Conservation (phyloP, 345 rosid species). For the Syzygium aqueum region DNA sequence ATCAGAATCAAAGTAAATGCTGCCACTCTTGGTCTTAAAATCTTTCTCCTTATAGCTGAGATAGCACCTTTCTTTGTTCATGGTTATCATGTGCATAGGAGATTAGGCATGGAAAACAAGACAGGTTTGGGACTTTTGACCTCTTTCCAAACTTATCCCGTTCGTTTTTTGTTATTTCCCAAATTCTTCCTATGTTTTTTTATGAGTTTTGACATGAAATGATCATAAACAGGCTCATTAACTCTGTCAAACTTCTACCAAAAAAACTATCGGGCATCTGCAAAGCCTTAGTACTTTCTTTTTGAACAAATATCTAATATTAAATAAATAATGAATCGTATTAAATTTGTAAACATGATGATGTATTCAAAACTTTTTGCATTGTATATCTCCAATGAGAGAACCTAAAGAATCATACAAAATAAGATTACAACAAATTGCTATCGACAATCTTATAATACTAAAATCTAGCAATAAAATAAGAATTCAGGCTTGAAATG, state of each 20-base stretch:
- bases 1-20: background rate
- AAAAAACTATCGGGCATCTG: background rate
- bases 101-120: background rate
- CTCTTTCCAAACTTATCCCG: background rate
- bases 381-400: background rate
- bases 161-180: background rate
- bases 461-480: background rate
- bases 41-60: background rate
- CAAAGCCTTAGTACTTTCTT: background rate
- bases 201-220: background rate
- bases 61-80: background rate
- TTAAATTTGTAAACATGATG: background rate
- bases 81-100: background rate
- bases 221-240: background rate
- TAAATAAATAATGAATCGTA: background rate
- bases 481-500: background rate
- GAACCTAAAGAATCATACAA: background rate
- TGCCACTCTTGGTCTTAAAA: background rate
- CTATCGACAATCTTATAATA: background rate
- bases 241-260: background rate
- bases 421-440: background rate
- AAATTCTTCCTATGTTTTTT: background rate
- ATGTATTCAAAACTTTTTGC: background rate
- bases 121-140: background rate
- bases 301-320: background rate